These are phyloP conservation scores for Schizophyllum commune DNA, from an alignment of 1,284 basidiomycete species.

Conservation along the genomic window DNA sequence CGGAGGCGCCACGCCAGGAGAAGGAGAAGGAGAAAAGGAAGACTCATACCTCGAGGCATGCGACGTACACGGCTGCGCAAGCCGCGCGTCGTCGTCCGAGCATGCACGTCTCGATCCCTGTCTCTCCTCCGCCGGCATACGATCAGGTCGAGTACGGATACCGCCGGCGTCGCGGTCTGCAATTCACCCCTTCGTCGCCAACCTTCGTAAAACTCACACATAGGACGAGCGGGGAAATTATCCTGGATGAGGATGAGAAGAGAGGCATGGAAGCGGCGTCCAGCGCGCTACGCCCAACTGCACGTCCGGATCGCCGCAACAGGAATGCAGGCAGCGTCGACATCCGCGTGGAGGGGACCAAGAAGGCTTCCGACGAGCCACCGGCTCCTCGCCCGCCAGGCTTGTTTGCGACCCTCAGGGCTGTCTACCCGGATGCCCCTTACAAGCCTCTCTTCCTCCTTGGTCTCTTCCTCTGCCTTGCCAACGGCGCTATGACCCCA, in stretches of 20 bases:
- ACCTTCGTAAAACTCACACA: slow-evolving; percentile 21
- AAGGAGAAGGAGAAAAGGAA: slow-evolving; percentile 19
- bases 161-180: slow-evolving; percentile 41
- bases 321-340: background rate
- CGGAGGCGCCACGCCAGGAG: background rate
- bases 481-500: slow-evolving; percentile 65
- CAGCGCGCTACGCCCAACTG: background rate
- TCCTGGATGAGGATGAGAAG: background rate
- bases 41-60: slow-evolving; percentile 29
- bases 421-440: slow-evolving; percentile 11
- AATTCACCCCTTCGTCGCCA: slow-evolving; percentile 52
- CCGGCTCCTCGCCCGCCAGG: background rate
- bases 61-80: background rate
- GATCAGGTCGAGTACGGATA: slow-evolving; percentile 17
- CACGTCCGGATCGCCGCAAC: background rate
- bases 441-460: slow-evolving; percentile 29
- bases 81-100: slow-evolving; percentile 14
- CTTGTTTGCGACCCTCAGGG: slow-evolving; percentile 7
- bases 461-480: slow-evolving; percentile 48
- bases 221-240: background rate
- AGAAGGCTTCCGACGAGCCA: background rate
- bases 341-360: background rate
- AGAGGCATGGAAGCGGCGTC: background rate
- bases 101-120: slow-evolving; percentile 6
- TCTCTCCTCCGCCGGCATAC: slow-evolving; percentile 14